Evolutionary conservation across 768 basidiomycete genomes (phyloP).

Genomic region (Phaffia tasmanica): DNA sequence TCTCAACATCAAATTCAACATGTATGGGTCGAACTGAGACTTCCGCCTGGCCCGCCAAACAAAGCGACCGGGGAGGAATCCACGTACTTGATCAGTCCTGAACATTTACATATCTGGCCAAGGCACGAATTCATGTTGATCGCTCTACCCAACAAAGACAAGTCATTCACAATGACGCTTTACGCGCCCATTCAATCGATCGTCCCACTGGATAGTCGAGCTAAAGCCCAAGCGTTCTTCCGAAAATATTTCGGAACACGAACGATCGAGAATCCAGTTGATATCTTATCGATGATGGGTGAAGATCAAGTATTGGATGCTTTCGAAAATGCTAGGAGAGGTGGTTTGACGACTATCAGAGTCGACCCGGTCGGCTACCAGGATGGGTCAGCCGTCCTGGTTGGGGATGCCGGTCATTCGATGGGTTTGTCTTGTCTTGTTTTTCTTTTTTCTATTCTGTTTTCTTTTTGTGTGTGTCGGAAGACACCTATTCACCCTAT

Average conservation of each 20-base stretch:
- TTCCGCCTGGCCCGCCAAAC: constrained; percentile 54
- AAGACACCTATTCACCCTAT: background rate
- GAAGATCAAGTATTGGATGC: constrained; percentile 62
- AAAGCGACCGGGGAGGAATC: constrained; percentile 46
- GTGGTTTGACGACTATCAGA: constrained; percentile 82
- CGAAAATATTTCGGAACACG: constrained; percentile 8
- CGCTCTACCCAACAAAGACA: constrained; percentile 95
- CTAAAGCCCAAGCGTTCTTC: constrained; percentile 59
- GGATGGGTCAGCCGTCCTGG: constrained; percentile 12
- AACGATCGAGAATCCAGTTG: constrained; percentile 40
- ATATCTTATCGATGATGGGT: constrained; percentile 76
- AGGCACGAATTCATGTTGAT: constrained; percentile 99
- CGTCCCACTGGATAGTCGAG: constrained; percentile 51
- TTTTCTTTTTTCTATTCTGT: constrained; percentile 50
- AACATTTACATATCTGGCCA: constrained; percentile 98
- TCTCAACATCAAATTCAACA: constrained; percentile 90
- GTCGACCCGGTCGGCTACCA: constrained; percentile 43
- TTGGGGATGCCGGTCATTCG: constrained; percentile 92
- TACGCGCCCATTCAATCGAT: constrained; percentile 26
- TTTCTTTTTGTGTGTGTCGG: background rate
- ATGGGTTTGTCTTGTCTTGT: constrained; percentile 48
- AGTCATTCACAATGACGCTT: constrained; percentile 83
- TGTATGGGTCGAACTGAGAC: constrained; percentile 91
- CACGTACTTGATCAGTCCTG: constrained; percentile 79
- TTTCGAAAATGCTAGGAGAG: constrained; percentile 74